phyloP scores from a whole-genome alignment of 805 yeast genomes.

The Osmozyma mogii region DNA sequence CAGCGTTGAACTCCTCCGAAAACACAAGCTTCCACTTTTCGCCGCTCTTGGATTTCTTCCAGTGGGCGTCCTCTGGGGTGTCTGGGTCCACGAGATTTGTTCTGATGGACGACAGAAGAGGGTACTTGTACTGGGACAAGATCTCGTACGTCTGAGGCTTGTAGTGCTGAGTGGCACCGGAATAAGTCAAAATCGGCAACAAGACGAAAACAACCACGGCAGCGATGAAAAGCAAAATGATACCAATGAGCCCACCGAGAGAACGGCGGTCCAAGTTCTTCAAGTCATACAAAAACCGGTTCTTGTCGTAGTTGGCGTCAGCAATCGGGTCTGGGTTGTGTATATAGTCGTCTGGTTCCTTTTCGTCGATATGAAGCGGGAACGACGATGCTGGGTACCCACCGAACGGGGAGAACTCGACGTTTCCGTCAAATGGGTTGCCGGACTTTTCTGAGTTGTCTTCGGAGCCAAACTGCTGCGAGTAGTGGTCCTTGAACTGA shows the following conservation, averaged over 20 bases:
- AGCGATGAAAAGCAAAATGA: slow-evolving; percentile 51
- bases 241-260: slow-evolving; percentile 52
- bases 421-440: slow-evolving; percentile 36
- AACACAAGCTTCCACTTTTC: slow-evolving; percentile 34
- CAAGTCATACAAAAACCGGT: slow-evolving; percentile 56
- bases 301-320: slow-evolving; percentile 78
- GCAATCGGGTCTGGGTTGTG: slow-evolving; percentile 95
- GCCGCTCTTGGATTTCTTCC: slow-evolving; percentile 52
- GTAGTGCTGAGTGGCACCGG: slow-evolving; percentile 47
- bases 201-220: slow-evolving; percentile 64
- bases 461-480: slow-evolving; percentile 10
- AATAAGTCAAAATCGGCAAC: slow-evolving; percentile 75
- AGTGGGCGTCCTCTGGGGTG: slow-evolving; percentile 48
- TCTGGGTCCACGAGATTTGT: slow-evolving; percentile 62
- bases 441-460: slow-evolving; percentile 15
- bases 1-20: slow-evolving; percentile 36
- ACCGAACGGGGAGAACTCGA: slow-evolving; percentile 84
- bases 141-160: slow-evolving; percentile 31
- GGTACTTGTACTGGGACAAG: slow-evolving; percentile 51
- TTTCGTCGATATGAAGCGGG: slow-evolving; percentile 86
- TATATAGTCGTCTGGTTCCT: slow-evolving; percentile 89
- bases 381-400: slow-evolving; percentile 93
- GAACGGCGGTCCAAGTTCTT: slow-evolving; percentile 61
- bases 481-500: slow-evolving; percentile 3
- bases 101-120: slow-evolving; percentile 50